Conservation (phyloP, 345 rosid species). For the Gossypium longicalyx region DNA sequence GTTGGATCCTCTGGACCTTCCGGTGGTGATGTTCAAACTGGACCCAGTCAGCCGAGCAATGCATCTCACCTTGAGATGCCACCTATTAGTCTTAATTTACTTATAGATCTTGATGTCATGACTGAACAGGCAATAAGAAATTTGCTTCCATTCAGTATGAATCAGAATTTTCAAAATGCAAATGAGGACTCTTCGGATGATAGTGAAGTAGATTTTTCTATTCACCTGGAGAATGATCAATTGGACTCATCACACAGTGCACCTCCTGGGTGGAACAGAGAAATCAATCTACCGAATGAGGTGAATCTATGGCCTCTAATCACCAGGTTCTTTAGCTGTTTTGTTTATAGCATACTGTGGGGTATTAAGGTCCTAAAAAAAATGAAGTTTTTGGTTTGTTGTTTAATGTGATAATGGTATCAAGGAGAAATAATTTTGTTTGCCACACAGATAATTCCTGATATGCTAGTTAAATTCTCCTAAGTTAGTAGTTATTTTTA, state of each 20-base stretch:
- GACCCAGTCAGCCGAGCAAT: constrained; percentile 21
- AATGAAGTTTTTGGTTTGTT: not conserved
- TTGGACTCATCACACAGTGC: constrained; percentile 28
- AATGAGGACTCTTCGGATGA: constrained; percentile 53
- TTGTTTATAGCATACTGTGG: not conserved
- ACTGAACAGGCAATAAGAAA: constrained; percentile 39
- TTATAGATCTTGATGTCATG: constrained; percentile 27
- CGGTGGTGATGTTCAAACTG: constrained; percentile 28
- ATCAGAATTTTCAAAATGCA: constrained; percentile 30
- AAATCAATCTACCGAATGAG: constrained; percentile 40
- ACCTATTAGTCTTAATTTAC: constrained; percentile 24
- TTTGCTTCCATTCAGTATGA: constrained; percentile 27
- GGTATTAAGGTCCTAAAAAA: constrained; percentile 7
- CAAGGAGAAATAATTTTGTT: not conserved
- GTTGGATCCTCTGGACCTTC: constrained; percentile 36
- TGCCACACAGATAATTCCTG: not conserved
- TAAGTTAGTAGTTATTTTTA: not conserved
- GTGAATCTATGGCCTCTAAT: constrained; percentile 27
- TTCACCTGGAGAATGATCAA: constrained; percentile 37
- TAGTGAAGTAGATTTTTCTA: constrained; percentile 57
- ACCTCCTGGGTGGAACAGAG: constrained; percentile 37
- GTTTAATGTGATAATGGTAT: constrained; percentile 1
- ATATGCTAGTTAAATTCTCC: constrained; percentile 7
- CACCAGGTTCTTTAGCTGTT: not conserved
- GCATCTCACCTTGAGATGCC: constrained; percentile 24